These are phyloP conservation scores for Akanthomyces muscarius DNA, from an alignment of 2,329 filamentous ascomycete species.

Conservation along the genomic window DNA sequence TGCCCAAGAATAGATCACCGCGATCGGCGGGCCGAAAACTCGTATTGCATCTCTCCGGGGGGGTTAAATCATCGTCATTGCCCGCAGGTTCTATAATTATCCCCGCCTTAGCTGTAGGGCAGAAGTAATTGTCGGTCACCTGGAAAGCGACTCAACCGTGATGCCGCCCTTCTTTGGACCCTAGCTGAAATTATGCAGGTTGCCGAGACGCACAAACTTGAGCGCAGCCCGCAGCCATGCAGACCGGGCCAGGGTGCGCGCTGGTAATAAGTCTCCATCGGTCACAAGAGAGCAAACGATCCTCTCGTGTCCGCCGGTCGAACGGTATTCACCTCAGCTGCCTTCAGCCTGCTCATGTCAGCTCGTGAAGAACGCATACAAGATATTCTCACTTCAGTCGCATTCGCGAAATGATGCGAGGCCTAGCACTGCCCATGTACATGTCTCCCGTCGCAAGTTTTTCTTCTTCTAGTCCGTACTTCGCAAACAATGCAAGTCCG, in stretches of 20 bases:
- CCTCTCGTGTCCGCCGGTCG: neutral
- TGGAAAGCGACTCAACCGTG: too few species aligned
- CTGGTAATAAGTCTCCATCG: neutral
- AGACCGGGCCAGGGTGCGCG: too few species aligned
- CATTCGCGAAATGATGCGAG: neutral
- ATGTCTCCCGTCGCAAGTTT: neutral
- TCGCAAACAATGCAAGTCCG: neutral
- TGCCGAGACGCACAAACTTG: too few species aligned
- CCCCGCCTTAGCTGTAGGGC: neutral
- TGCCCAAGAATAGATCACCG: slow-evolving; percentile 13
- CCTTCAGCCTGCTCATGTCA: neutral
- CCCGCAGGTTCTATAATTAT: slow-evolving; percentile 2
- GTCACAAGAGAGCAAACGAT: neutral
- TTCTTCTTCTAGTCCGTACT: slow-evolving; percentile 11
- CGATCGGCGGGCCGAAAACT: slow-evolving; percentile 13
- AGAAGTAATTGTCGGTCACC: too few species aligned
- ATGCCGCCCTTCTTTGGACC: too few species aligned
- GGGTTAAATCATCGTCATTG: neutral
- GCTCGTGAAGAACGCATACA: neutral
- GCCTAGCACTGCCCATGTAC: neutral
- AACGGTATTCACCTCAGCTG: slow-evolving; percentile 4
- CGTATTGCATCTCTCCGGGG: slow-evolving; percentile 1
- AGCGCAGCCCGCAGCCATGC: too few species aligned
- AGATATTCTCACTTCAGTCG: neutral
- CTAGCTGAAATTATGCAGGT: too few species aligned